These are phyloP conservation scores for Wallemia mellicola DNA, from an alignment of 1,284 basidiomycete species.

Conservation along the genomic window DNA sequence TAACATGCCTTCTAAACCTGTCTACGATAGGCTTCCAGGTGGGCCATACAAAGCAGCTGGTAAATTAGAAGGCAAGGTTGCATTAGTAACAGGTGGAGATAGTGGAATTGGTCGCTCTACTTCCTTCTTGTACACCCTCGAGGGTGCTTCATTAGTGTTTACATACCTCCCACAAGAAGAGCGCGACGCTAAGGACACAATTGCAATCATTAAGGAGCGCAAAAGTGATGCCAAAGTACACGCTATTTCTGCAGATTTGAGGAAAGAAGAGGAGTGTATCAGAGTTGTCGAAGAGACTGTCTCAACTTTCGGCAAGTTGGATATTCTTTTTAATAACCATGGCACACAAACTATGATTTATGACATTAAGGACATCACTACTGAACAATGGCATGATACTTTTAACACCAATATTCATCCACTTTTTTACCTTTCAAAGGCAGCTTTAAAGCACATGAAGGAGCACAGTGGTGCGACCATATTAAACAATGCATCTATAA, in stretches of 20 bases:
- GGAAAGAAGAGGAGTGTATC: constrained; percentile 19
- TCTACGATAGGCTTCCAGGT: not conserved
- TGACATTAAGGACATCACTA: constrained; percentile 19
- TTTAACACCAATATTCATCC: constrained; percentile 24
- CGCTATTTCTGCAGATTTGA: constrained; percentile 19
- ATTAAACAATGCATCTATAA: constrained; percentile 24
- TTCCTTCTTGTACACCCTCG: constrained; percentile 22
- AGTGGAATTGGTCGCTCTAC: constrained; percentile 21
- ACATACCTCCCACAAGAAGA: constrained; percentile 23
- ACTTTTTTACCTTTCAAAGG: constrained; percentile 26
- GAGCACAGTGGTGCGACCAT: constrained; percentile 17
- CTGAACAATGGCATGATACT: constrained; percentile 24
- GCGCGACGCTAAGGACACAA: constrained; percentile 19
- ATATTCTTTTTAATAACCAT: constrained; percentile 26
- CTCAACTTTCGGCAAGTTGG: constrained; percentile 17
- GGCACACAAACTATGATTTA: constrained; percentile 23
- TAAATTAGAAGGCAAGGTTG: constrained; percentile 22
- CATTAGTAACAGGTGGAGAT: constrained; percentile 24
- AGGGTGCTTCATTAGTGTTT: constrained; percentile 27
- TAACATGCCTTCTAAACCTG: not conserved
- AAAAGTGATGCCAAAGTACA: constrained; percentile 19
- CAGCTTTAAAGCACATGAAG: constrained; percentile 18
- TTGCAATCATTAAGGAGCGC: constrained; percentile 18
- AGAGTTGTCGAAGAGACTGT: constrained; percentile 21
- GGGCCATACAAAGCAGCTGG: constrained; percentile 11